Percentiles rank a stretch among this genome's conserved stretches.
Conservation (phyloP, 768 basidiomycete species). For the Trametes cubensis region DNA sequence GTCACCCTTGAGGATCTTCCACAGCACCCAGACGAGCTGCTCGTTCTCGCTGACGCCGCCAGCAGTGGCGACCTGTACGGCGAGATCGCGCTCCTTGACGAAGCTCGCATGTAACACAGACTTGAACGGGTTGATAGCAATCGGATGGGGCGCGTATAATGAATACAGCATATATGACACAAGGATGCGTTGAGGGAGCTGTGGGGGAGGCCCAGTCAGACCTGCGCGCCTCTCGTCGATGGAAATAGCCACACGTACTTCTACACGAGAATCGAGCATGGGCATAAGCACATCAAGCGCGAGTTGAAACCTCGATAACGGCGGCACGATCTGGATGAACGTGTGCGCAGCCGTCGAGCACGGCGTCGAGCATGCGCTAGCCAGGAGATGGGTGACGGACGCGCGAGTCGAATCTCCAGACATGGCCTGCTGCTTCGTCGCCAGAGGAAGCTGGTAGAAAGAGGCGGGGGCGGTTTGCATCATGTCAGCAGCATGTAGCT, state of each 20-base stretch:
- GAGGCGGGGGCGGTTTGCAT: constrained; percentile 36
- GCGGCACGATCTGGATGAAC: constrained; percentile 75
- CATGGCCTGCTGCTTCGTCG: constrained; percentile 29
- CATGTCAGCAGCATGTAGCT: constrained; percentile 18
- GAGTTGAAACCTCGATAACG: constrained; percentile 78
- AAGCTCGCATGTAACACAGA: constrained; percentile 70
- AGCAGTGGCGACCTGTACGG: constrained; percentile 50
- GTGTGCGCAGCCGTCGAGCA: constrained; percentile 79
- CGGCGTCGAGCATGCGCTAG: constrained; percentile 66
- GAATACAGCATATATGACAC: constrained; percentile 81
- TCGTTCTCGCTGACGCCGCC: constrained; percentile 62
- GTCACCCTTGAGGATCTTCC: constrained; percentile 85
- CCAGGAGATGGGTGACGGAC: constrained; percentile 69
- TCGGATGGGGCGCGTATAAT: constrained; percentile 78
- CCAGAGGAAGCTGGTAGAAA: constrained; percentile 38
- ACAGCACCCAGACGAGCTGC: constrained; percentile 83
- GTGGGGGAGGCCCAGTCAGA: constrained; percentile 4
- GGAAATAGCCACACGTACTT: constrained; percentile 47
- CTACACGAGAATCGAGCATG: constrained; percentile 57
- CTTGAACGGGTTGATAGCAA: constrained; percentile 81
- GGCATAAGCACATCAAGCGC: constrained; percentile 82
- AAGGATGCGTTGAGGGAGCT: constrained; percentile 76
- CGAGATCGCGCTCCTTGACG: constrained; percentile 65
- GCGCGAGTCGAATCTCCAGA: constrained; percentile 54
- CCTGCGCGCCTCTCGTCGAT: constrained; percentile 10